These are phyloP conservation scores for Penicillium capsulatum DNA, from an alignment of 2,329 filamentous ascomycete species.

Conservation along the genomic window DNA sequence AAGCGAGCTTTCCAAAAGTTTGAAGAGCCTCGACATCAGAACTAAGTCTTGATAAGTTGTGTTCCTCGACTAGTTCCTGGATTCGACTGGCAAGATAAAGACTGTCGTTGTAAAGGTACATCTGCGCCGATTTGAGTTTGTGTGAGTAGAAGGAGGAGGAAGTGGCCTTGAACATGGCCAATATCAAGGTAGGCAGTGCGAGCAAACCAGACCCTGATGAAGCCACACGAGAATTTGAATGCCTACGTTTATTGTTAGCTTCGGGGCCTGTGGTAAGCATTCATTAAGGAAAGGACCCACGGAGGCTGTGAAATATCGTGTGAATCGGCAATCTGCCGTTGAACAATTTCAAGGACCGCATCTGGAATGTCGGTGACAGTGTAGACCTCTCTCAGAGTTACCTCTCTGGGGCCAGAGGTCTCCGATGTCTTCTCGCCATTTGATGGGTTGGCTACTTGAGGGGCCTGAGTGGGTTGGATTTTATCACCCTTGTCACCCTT, in stretches of 20 bases:
- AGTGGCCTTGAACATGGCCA: constrained; percentile 50
- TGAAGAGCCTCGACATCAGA: constrained; percentile 55
- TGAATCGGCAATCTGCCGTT: constrained; percentile 41
- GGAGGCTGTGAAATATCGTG: constrained; percentile 35
- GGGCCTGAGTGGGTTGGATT: too few relatives aligned
- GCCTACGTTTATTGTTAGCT: constrained; percentile 27
- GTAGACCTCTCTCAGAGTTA: constrained; percentile 81
- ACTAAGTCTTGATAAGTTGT: constrained; percentile 49
- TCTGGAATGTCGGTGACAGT: constrained; percentile 84
- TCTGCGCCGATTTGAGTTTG: constrained; percentile 51
- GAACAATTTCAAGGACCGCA: constrained; percentile 54
- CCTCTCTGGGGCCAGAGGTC: constrained; percentile 49
- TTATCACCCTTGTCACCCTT: constrained; percentile 22
- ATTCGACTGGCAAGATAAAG: constrained; percentile 55
- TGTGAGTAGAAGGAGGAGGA: constrained; percentile 45
- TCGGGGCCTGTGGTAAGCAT: too few relatives aligned
- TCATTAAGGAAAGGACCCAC: constrained; percentile 34
- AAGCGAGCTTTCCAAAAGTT: constrained; percentile 57
- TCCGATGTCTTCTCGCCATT: constrained; percentile 18
- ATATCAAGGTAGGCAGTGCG: constrained; percentile 44
- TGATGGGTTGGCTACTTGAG: constrained; percentile 21
- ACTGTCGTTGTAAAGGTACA: constrained; percentile 64
- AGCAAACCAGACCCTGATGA: constrained; percentile 43
- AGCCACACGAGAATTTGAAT: constrained; percentile 35
- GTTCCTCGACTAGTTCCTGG: constrained; percentile 45